A percentile compares a stretch with the other conserved stretches of the same genome.
Evolutionary conservation across 495 filamentous ascomycete genomes (phyloP).

Genomic region (Monascus purpureus): DNA sequence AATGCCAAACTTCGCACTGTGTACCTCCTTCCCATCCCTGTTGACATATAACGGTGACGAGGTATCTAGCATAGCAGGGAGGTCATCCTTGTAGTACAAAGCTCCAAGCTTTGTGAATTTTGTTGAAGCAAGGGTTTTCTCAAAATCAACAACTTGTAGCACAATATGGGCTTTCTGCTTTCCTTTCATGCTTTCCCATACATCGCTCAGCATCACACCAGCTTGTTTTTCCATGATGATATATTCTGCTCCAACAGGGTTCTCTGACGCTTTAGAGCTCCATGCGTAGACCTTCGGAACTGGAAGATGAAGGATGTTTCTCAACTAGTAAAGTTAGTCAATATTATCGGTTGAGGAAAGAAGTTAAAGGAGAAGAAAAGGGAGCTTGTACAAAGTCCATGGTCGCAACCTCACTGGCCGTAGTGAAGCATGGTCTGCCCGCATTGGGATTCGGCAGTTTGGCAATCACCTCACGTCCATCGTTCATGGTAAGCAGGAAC

Average conservation of each 20-base stretch:
- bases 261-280: slow-evolving; percentile 13
- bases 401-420: slow-evolving; percentile 27
- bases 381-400: slow-evolving; percentile 23
- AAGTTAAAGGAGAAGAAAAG: slow-evolving; percentile 1
- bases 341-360: not conserved
- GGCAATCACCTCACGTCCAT: slow-evolving; percentile 19
- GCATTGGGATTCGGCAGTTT: slow-evolving; percentile 24
- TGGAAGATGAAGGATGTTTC: slow-evolving; percentile 12
- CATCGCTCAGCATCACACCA: slow-evolving; percentile 10
- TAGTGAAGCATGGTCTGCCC: slow-evolving; percentile 19
- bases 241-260: slow-evolving; percentile 18
- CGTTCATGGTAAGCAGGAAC: slow-evolving; percentile 20
- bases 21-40: slow-evolving; percentile 7
- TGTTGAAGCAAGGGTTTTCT: slow-evolving; percentile 12
- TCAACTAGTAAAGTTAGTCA: slow-evolving; percentile 10
- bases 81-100: slow-evolving; percentile 14
- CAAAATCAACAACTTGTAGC: slow-evolving; percentile 14
- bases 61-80: slow-evolving; percentile 3
- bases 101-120: slow-evolving; percentile 12
- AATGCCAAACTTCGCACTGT: slow-evolving; percentile 9
- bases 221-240: slow-evolving; percentile 19
- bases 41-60: slow-evolving; percentile 6
- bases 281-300: slow-evolving; percentile 17
- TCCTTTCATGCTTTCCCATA: slow-evolving; percentile 13
- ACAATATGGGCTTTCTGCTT: too few species aligned